A percentile compares a stretch with the other conserved stretches of the same genome.
These are phyloP conservation scores for Cyberlindnera samutprakarnensis DNA, from an alignment of 805 yeast species.

Conservation along the genomic window DNA sequence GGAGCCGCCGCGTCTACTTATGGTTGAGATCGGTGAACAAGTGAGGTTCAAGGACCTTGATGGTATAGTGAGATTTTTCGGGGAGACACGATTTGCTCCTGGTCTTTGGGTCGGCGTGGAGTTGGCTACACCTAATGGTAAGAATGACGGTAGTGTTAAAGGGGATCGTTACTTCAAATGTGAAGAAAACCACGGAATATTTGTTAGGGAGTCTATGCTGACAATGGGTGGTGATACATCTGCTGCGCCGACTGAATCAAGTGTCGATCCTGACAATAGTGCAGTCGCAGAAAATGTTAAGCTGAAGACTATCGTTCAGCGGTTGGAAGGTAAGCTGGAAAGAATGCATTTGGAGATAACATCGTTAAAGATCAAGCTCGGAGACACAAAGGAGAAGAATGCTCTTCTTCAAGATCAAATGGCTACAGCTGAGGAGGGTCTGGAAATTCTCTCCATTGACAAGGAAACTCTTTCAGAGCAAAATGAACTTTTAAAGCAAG, in stretches of 20 bases:
- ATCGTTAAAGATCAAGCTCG: conserved; percentile 20
- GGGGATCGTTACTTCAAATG: conserved; percentile 54
- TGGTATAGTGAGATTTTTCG: conserved; percentile 45
- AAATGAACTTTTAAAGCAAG: conserved; percentile 24
- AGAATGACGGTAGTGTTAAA: conserved; percentile 69
- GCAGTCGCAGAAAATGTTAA: conserved; percentile 7
- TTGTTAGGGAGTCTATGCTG: conserved; percentile 35
- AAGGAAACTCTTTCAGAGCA: conserved; percentile 33
- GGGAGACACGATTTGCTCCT: conserved; percentile 48
- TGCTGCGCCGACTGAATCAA: background rate
- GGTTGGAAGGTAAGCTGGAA: conserved; percentile 40
- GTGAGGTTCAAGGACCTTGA: conserved; percentile 13
- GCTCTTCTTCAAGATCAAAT: conserved; percentile 18
- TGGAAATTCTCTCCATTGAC: conserved; percentile 34
- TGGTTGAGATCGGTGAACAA: conserved; percentile 11
- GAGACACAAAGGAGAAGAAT: conserved; percentile 24
- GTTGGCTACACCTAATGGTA: conserved; percentile 69
- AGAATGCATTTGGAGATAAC: conserved; percentile 23
- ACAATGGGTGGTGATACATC: conserved; percentile 4
- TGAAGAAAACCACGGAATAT: conserved; percentile 44
- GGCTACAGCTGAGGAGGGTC: conserved; percentile 19
- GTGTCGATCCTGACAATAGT: background rate
- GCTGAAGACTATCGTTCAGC: conserved; percentile 28
- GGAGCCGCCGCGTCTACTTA: no score
- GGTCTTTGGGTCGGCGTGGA: conserved; percentile 81